Evolutionary conservation across 2,329 filamentous ascomycete genomes (phyloP).

Genomic region (Talaromyces amestolkiae): DNA sequence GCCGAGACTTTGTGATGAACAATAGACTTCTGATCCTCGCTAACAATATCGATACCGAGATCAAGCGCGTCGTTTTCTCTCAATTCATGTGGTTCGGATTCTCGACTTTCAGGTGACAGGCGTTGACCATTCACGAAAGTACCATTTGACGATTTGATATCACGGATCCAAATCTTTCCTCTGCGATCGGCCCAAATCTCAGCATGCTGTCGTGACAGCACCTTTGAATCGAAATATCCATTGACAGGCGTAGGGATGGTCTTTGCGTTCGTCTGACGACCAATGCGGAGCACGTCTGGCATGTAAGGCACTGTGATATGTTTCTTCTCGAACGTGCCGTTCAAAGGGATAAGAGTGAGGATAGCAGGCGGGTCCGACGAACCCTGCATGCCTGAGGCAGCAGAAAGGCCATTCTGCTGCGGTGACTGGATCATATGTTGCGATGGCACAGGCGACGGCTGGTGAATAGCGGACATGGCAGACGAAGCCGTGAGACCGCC

Average conservation of each 20-base stretch:
- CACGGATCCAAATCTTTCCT: slow-evolving; percentile 91
- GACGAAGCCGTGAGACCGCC: slow-evolving; percentile 57
- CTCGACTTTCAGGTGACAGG: slow-evolving; percentile 87
- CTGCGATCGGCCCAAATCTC: slow-evolving; percentile 86
- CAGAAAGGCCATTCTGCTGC: slow-evolving; percentile 58
- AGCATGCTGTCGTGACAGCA: slow-evolving; percentile 90
- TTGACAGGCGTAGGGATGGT: slow-evolving; percentile 87
- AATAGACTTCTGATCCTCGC: slow-evolving; percentile 96
- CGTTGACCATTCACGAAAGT: slow-evolving; percentile 95
- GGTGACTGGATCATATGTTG: slow-evolving; percentile 66
- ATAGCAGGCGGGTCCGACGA: slow-evolving; percentile 67
- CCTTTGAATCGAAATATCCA: slow-evolving; percentile 97
- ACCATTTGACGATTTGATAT: slow-evolving; percentile 97
- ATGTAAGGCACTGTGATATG: slow-evolving; percentile 89
- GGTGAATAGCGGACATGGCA: slow-evolving; percentile 62
- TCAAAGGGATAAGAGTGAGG: slow-evolving; percentile 82
- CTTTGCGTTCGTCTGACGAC: slow-evolving; percentile 94
- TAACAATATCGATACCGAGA: slow-evolving; percentile 96
- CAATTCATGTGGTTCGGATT: slow-evolving; percentile 92
- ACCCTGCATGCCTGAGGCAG: slow-evolving; percentile 39
- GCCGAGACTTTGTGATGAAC: slow-evolving; percentile 98
- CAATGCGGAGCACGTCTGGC: slow-evolving; percentile 92
- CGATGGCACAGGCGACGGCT: slow-evolving; percentile 62
- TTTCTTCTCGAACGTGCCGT: slow-evolving; percentile 95
- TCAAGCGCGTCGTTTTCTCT: slow-evolving; percentile 90